These are phyloP conservation scores for Neurospora sp. DNA, from an alignment of 2,329 filamentous ascomycete genomes.

Conservation along the genomic window DNA sequence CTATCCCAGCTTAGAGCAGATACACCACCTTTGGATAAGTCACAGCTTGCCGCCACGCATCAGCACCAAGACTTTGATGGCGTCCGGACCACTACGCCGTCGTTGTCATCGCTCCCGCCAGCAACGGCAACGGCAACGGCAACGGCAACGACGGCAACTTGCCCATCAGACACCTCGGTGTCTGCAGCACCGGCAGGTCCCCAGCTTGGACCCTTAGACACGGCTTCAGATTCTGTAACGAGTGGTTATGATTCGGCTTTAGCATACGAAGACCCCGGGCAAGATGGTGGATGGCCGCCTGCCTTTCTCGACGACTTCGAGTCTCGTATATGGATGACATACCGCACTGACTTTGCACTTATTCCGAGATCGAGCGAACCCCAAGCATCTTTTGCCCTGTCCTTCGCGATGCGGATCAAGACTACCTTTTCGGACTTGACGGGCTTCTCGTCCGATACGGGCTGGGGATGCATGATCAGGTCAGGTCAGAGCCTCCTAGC, in stretches of 20 bases:
- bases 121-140: not conserved
- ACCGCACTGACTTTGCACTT: slow-evolving; percentile 73
- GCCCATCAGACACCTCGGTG: not conserved
- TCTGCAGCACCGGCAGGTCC: slow-evolving; percentile 7
- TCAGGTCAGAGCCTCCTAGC: slow-evolving; percentile 90
- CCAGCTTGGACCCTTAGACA: slow-evolving; percentile 27
- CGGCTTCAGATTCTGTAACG: slow-evolving; percentile 37
- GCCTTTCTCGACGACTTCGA: slow-evolving; percentile 89
- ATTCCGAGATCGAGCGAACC: slow-evolving; percentile 74
- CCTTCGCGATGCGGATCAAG: slow-evolving; percentile 74
- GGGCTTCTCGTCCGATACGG: slow-evolving; percentile 86
- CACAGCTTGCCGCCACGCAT: not conserved
- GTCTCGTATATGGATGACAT: slow-evolving; percentile 92
- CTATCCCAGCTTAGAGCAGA: slow-evolving; percentile 5
- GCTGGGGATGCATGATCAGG: slow-evolving; percentile 98
- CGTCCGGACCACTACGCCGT: not conserved
- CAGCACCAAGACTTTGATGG: not conserved
- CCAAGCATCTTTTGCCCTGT: slow-evolving; percentile 61
- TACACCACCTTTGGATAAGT: slow-evolving; percentile 14
- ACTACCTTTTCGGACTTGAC: slow-evolving; percentile 67
- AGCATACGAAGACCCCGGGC: slow-evolving; percentile 35
- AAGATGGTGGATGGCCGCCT: slow-evolving; percentile 63
- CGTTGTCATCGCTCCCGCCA: not conserved
- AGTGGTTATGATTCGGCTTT: slow-evolving; percentile 44
- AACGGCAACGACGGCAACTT: not conserved